Evolutionary conservation across 116 monocot species (phyloP).

Genomic region (Zostera marina): DNA sequence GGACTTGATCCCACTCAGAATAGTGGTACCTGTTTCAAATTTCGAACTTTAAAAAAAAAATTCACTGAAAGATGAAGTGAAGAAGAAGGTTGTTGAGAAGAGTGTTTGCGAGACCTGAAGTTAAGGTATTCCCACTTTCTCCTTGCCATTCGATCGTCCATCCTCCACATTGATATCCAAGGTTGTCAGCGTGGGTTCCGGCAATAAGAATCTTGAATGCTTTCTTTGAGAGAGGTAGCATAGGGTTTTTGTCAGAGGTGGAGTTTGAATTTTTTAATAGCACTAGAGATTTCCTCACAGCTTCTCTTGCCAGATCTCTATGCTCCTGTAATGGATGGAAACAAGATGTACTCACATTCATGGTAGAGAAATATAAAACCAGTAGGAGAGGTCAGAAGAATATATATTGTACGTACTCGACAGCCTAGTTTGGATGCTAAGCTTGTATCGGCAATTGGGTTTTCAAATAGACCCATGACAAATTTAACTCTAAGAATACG

Average conservation of each 20-base stretch:
- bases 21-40: constrained; percentile 39
- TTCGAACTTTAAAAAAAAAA: neutral
- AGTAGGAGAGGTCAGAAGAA: neutral
- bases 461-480: constrained; percentile 68
- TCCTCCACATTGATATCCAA: constrained; percentile 46
- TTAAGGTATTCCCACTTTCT: constrained; percentile 18
- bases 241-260: constrained; percentile 1
- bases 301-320: constrained; percentile 39
- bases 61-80: neutral
- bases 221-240: constrained; percentile 30
- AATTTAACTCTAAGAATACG: constrained; percentile 85
- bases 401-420: constrained; percentile 19
- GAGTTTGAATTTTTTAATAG: constrained; percentile 33
- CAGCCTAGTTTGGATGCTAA: constrained; percentile 48
- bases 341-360: too few species aligned
- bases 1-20: constrained; percentile 37
- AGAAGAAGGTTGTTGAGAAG: neutral
- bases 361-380: neutral
- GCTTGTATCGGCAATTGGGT: constrained; percentile 50
- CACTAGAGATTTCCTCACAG: constrained; percentile 44
- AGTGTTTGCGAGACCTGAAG: constrained; percentile 8
- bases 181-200: constrained; percentile 36
- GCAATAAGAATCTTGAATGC: constrained; percentile 30
- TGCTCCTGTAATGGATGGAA: constrained; percentile 17
- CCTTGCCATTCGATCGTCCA: constrained; percentile 59